Base-by-base conservation (phyloP, 306 rosid genomes). In the Myrica gale region DNA sequence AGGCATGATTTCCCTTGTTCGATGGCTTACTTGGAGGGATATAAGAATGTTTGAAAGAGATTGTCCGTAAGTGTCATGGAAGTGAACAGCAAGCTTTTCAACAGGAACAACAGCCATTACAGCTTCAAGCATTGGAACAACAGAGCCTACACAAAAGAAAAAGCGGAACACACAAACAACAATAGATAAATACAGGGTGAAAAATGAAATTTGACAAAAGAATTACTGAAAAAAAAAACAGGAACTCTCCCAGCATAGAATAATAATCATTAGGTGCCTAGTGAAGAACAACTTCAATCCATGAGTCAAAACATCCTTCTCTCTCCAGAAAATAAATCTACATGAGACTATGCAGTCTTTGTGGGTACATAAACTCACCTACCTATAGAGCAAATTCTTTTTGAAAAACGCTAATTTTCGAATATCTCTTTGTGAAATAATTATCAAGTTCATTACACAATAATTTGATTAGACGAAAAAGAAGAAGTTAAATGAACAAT, bases 1-100 rank as follows among this genome's bases (percentile, higher is more conserved):
- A 52, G 61, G 46, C 53, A 45, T 43, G 48, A 44, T 62, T 68
- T 9, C 32, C 62, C 32, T 26, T 37, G 62, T 56, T 54, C 63
- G 80, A 76, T 61, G 57, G 77, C 90, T 83, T 87, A 90, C 97
- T 85, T 92, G 97, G 76, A 92, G 96, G 74, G 97, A 90, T 8
- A 89, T 78, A 16, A 92, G 86, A 79, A 92, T 92, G 73, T 92
- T 92, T 68, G 94, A 78, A 79, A 92, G 92, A 70, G 96, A 87
- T 82, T 92, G 97, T 19, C 96, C 97, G 16, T 92, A 92, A 71
- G 96, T 92, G 89, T 92, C 97, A 76, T 92, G 97, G 88, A 90
- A 92, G 87, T 92, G 97, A 74, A 92, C 97, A 23, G 97, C 96
- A 71, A 92, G 87, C 82, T 82, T 90, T 48, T 89, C 94, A 50